Conservation (phyloP, 1,139 yeast genomes). For the Kurtzmaniella natalensis region DNA sequence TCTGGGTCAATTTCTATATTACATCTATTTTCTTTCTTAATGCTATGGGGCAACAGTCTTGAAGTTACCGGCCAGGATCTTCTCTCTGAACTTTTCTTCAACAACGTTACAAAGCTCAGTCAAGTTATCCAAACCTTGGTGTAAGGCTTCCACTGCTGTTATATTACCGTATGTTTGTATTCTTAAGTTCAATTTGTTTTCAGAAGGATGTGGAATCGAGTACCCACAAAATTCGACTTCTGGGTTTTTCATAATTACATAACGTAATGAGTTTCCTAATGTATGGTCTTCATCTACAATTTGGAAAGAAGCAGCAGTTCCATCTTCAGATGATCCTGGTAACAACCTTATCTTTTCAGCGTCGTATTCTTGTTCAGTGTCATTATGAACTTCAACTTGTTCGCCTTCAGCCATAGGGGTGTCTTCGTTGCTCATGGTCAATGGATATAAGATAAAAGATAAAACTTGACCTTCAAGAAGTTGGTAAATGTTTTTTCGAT, state of each 20-base stretch:
- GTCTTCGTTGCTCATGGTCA: slow-evolving; percentile 15
- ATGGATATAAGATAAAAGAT: too few species aligned
- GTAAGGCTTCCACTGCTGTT: slow-evolving; percentile 90
- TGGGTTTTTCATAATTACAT: slow-evolving; percentile 94
- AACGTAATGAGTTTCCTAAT: slow-evolving; percentile 86
- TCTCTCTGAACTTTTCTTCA: slow-evolving; percentile 70
- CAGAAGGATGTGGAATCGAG: slow-evolving; percentile 98
- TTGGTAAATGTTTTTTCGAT: too few species aligned
- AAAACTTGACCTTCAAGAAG: too few species aligned
- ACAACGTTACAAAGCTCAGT: slow-evolving; percentile 79
- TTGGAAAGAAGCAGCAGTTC: slow-evolving; percentile 93
- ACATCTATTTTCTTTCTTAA: background rate
- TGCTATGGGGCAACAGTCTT: slow-evolving; percentile 45
- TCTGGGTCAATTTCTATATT: background rate
- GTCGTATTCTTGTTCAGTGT: slow-evolving; percentile 40
- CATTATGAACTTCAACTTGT: slow-evolving; percentile 14
- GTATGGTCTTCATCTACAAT: slow-evolving; percentile 93
- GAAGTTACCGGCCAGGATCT: slow-evolving; percentile 50
- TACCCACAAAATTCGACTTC: slow-evolving; percentile 98
- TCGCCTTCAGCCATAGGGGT: slow-evolving; percentile 20
- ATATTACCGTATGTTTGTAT: slow-evolving; percentile 89
- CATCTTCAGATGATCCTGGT: slow-evolving; percentile 94
- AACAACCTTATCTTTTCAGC: slow-evolving; percentile 53
- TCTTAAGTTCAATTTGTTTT: slow-evolving; percentile 80
- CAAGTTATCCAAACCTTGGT: slow-evolving; percentile 85